Base-by-base conservation (phyloP, 768 basidiomycete genomes). In the Myochromella boudieri region DNA sequence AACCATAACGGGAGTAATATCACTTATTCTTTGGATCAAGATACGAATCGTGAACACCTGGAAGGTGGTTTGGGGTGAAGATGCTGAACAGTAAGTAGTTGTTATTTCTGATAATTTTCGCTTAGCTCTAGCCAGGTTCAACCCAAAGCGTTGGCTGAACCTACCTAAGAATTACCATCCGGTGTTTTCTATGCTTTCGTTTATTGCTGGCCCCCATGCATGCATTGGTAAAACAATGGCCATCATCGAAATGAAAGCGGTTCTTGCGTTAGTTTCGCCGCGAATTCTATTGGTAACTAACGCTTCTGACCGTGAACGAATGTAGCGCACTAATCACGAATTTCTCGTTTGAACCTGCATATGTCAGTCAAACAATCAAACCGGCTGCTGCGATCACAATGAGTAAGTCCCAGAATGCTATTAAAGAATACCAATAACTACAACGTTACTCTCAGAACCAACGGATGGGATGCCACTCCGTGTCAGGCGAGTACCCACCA, bases 11-110 rank as follows among this genome's bases (percentile, higher is more conserved):
- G 6, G 0, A 2, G 3, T 31, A 34, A 15, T 24, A 34, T 7
- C 15, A 17, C 21, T 21, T 37, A 18, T 48, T 38, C 10, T 8
- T 9, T 11, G 10, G 11, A 15, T 8, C 5, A 39, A 79, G 76
- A 77, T 78, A 42, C 70, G 74, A 24, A 71, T 70, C 5, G 62
- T 77, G 33, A 80, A 80, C 49, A 77, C 75, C 0, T 75, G 71
- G 68, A 72, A 70, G 42, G 68, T 62, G 10, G 49, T 75, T 8
- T 80, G 76, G 77, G 77, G 77, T 10, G 67, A 69, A 38, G 74
- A 80, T 48, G 76, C 76, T 2, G 74, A 76, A 53, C 70, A 73
- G 72, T 75, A 60, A 21, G 66, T 44, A 34, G 5, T 14, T n/a
- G 14, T 17, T 34, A 5, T n/a, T 14, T 29, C 20, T 26, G 50